These are phyloP conservation scores for Erodium maritimum DNA, from an alignment of 345 rosid species.

Conservation along the genomic window DNA sequence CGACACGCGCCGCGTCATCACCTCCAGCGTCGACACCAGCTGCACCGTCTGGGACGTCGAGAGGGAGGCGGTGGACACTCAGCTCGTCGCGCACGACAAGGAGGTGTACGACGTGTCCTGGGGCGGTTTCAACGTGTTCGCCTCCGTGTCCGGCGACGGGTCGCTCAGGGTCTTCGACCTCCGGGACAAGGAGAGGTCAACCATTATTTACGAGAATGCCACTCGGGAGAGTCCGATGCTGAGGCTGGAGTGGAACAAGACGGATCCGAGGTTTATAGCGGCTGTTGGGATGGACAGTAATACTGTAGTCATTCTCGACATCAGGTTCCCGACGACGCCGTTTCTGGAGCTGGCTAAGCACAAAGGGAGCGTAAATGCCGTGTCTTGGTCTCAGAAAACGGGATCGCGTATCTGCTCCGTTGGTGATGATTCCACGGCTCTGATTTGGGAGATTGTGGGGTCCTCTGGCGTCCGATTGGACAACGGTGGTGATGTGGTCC, in stretches of 20 bases:
- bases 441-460: slow-evolving; percentile 34
- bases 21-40: slow-evolving; percentile 38
- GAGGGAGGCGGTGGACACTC: slow-evolving; percentile 28
- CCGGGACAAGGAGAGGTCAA: slow-evolving; percentile 46
- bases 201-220: slow-evolving; percentile 44
- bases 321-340: slow-evolving; percentile 40
- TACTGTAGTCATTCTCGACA: slow-evolving; percentile 40
- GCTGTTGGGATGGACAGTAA: slow-evolving; percentile 39
- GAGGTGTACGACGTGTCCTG: slow-evolving; percentile 53
- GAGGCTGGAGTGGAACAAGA: slow-evolving; percentile 51
- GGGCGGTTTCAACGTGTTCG: slow-evolving; percentile 46
- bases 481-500: slow-evolving; percentile 17
- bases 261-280: slow-evolving; percentile 42
- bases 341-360: slow-evolving; percentile 32
- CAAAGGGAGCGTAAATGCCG: slow-evolving; percentile 33
- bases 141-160: slow-evolving; percentile 50
- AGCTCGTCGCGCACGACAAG: slow-evolving; percentile 50
- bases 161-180: slow-evolving; percentile 48
- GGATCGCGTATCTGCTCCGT: slow-evolving; percentile 40
- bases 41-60: slow-evolving; percentile 50
- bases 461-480: slow-evolving; percentile 1
- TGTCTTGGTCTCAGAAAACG: slow-evolving; percentile 32
- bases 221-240: slow-evolving; percentile 22
- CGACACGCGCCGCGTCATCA: slow-evolving; percentile 28
- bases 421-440: slow-evolving; percentile 40